These are phyloP conservation scores for Apiospora saccharicola DNA, from an alignment of 2,329 filamentous ascomycete species.

Conservation along the genomic window DNA sequence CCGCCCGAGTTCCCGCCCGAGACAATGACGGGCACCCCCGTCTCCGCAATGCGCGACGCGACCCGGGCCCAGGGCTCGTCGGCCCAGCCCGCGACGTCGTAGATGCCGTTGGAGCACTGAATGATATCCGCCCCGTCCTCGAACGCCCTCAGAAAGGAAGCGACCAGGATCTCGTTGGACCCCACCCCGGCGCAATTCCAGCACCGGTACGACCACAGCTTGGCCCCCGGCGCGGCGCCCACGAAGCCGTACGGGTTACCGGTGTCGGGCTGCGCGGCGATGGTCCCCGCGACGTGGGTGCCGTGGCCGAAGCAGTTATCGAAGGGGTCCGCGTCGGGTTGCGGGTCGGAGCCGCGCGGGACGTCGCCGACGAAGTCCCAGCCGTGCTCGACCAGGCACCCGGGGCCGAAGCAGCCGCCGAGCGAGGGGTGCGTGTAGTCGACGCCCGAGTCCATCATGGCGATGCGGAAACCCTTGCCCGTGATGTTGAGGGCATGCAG, in stretches of 20 bases:
- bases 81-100: constrained; percentile 36
- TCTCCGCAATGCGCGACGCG: constrained; percentile 48
- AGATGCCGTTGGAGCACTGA: constrained; percentile 40
- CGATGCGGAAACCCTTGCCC: constrained; percentile 27
- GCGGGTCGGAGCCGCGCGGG: constrained; percentile 34
- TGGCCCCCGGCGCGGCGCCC: constrained; percentile 33
- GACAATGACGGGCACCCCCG: constrained; percentile 49
- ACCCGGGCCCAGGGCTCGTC: constrained; percentile 45
- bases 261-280: constrained; percentile 35
- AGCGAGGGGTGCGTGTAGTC: constrained; percentile 22
- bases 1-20: constrained; percentile 51
- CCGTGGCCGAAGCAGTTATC: constrained; percentile 51
- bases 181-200: constrained; percentile 31
- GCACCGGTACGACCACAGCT: constrained; percentile 31
- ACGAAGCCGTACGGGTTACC: constrained; percentile 32
- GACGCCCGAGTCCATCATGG: constrained; percentile 26
- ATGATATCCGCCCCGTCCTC: constrained; percentile 44
- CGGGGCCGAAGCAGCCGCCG: constrained; percentile 33
- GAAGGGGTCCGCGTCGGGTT: constrained; percentile 49
- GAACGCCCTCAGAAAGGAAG: constrained; percentile 40
- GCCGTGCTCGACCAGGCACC: constrained; percentile 53
- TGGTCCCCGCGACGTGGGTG: constrained; percentile 54
- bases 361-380: constrained; percentile 53
- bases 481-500: constrained; percentile 25
- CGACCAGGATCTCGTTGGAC: constrained; percentile 40